These are phyloP conservation scores for Trametes cingulata DNA, from an alignment of 768 basidiomycete species.

Conservation along the genomic window DNA sequence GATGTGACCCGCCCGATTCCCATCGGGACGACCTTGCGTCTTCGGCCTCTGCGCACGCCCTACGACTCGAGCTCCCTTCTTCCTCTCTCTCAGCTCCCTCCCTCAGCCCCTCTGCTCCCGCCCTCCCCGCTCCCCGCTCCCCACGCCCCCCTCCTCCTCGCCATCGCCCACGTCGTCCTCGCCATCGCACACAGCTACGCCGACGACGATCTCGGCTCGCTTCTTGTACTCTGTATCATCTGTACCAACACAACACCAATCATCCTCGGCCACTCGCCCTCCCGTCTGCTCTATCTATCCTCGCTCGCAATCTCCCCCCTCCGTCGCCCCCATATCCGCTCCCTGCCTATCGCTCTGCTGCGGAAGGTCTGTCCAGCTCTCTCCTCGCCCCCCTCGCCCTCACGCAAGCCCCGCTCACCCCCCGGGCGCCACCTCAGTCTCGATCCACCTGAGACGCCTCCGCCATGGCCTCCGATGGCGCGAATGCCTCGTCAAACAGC, in stretches of 20 bases:
- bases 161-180: neutral
- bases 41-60: constrained; percentile 28
- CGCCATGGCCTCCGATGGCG: constrained; percentile 24
- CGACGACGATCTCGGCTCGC: neutral
- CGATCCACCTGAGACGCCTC: constrained; percentile 14
- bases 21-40: constrained; percentile 40
- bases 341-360: constrained; percentile 16
- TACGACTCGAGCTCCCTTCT: too few relatives aligned
- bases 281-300: constrained; percentile 9
- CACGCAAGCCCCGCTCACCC: constrained; percentile 2
- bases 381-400: neutral
- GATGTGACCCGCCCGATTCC: constrained; percentile 33
- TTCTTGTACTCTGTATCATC: constrained; percentile 5
- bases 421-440: constrained; percentile 18
- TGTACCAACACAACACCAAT: constrained; percentile 7
- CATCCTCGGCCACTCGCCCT: neutral
- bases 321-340: constrained; percentile 3
- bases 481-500: constrained; percentile 1
- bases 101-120: constrained; percentile 3
- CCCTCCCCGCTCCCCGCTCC: neutral
- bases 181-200: neutral
- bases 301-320: neutral
- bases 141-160: neutral
- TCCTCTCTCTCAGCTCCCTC: constrained; percentile 11
- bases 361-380: constrained; percentile 18